These are phyloP conservation scores for Chaetomium cochliodes DNA, from an alignment of 495 filamentous ascomycete genomes.

Conservation along the genomic window DNA sequence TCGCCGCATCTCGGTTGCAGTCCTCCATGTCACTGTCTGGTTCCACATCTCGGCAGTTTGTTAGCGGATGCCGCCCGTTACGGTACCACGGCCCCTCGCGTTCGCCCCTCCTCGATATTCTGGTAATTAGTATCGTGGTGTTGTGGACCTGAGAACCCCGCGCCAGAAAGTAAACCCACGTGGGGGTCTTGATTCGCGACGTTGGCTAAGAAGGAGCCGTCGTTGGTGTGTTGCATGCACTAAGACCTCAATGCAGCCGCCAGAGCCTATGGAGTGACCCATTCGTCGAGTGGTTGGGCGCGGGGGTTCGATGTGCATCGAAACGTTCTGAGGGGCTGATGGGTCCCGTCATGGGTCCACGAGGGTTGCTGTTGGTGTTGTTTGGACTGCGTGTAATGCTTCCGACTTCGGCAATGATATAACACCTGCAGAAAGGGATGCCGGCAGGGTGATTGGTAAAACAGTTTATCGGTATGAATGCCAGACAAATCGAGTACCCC, in stretches of 20 bases:
- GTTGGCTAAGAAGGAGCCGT: neutral
- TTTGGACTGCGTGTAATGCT: neutral
- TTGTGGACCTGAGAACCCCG: conserved; percentile 21
- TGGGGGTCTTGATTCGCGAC: conserved; percentile 27
- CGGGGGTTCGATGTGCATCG: neutral
- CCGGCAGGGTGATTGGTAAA: too few species aligned
- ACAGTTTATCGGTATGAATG: too few species aligned
- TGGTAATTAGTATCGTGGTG: conserved; percentile 2
- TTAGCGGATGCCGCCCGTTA: neutral
- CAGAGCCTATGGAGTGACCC: conserved; percentile 5
- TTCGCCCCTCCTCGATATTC: neutral
- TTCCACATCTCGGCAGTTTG: conserved; percentile 10
- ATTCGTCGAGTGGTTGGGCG: neutral
- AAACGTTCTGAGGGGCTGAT: neutral
- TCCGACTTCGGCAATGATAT: neutral
- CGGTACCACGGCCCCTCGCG: neutral
- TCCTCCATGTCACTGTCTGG: conserved; percentile 16
- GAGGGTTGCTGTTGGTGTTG: neutral
- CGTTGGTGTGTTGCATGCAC: neutral
- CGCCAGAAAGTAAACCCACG: conserved; percentile 21
- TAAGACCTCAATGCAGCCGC: conserved; percentile 1
- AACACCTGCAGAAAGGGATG: too few species aligned
- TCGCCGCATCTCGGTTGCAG: neutral
- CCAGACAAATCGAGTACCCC: neutral
- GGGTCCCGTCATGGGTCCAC: neutral